phyloP scores from a whole-genome alignment of 108 stramenopile genomes.

The Craspedostauros australis region DNA sequence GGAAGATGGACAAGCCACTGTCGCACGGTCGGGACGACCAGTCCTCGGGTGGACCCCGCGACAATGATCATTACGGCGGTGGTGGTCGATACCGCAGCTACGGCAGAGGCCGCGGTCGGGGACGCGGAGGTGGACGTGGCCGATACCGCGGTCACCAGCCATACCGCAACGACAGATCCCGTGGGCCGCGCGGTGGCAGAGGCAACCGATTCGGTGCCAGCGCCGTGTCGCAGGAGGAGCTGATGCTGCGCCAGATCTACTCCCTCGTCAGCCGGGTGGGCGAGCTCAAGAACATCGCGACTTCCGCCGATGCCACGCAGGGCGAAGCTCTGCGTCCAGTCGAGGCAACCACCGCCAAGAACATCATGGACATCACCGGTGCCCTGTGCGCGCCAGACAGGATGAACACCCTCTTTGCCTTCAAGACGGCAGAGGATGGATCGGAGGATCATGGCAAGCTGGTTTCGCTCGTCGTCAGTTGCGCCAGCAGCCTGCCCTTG shows the following conservation, averaged over 20 bases:
- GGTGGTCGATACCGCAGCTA: constrained; percentile 16
- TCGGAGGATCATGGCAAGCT: constrained; percentile 12
- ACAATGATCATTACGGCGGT: too few relatives aligned
- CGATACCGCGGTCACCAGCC: constrained; percentile 31
- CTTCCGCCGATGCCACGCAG: too few relatives aligned
- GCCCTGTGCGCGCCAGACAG: constrained; percentile 52
- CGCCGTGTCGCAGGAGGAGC: constrained; percentile 23
- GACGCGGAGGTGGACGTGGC: constrained; percentile 18
- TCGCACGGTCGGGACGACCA: too few relatives aligned
- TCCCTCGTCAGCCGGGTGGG: constrained; percentile 77
- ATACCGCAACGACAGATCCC: constrained; percentile 14
- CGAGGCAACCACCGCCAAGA: constrained; percentile 26
- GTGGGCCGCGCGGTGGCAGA: constrained; percentile 18
- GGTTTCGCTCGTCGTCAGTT: constrained; percentile 40
- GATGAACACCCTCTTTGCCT: constrained; percentile 32
- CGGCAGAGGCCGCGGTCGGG: constrained; percentile 23
- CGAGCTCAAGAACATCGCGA: constrained; percentile 51
- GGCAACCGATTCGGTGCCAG: constrained; percentile 55
- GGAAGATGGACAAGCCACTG: too few relatives aligned
- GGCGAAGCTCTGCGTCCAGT: constrained; percentile 8
- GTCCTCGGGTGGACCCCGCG: too few relatives aligned
- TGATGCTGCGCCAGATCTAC: constrained; percentile 44
- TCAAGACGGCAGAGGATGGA: constrained; percentile 4
- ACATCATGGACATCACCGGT: constrained; percentile 51
- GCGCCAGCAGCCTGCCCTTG: constrained; percentile 58